Percentiles rank a stretch among this genome's conserved stretches.
These are phyloP conservation scores for Saccharomyces hybrid DNA, from an alignment of 1,139 yeast genomes.

Conservation along the genomic window DNA sequence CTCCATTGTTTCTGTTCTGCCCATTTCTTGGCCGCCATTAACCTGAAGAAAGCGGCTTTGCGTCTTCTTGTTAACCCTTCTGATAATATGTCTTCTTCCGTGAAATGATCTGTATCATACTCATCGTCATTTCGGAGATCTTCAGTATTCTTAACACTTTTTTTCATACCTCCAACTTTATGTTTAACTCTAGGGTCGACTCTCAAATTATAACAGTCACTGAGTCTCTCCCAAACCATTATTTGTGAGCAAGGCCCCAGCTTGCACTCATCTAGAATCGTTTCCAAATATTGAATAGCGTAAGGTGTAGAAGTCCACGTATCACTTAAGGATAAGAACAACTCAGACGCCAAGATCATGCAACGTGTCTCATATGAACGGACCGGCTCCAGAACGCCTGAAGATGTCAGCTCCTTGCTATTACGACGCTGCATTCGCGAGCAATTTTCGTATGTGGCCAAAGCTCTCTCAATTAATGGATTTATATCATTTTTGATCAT, in stretches of 20 bases:
- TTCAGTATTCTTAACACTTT: slow-evolving; percentile 9
- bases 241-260: slow-evolving; percentile 34
- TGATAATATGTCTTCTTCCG: slow-evolving; percentile 37
- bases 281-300: slow-evolving; percentile 35
- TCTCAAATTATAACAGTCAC: slow-evolving; percentile 36
- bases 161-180: slow-evolving; percentile 11
- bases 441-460: slow-evolving; percentile 33
- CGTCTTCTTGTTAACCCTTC: slow-evolving; percentile 56
- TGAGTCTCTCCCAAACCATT: slow-evolving; percentile 43
- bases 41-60: slow-evolving; percentile 72
- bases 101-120: slow-evolving; percentile 35
- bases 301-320: slow-evolving; percentile 37
- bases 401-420: slow-evolving; percentile 11
- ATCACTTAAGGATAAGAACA: slow-evolving; percentile 35
- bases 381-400: slow-evolving; percentile 8
- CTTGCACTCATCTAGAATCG: slow-evolving; percentile 32
- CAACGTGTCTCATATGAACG: slow-evolving; percentile 36
- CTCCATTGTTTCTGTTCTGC: slow-evolving; percentile 31
- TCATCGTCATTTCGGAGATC: slow-evolving; percentile 13
- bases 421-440: slow-evolving; percentile 9
- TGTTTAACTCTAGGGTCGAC: slow-evolving; percentile 29
- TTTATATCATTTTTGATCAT: slow-evolving; percentile 56
- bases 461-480: slow-evolving; percentile 42
- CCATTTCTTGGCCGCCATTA: slow-evolving; percentile 76
- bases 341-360: slow-evolving; percentile 33